Base-by-base conservation (phyloP, 768 basidiomycete genomes). In the Mycena epipterygia region DNA sequence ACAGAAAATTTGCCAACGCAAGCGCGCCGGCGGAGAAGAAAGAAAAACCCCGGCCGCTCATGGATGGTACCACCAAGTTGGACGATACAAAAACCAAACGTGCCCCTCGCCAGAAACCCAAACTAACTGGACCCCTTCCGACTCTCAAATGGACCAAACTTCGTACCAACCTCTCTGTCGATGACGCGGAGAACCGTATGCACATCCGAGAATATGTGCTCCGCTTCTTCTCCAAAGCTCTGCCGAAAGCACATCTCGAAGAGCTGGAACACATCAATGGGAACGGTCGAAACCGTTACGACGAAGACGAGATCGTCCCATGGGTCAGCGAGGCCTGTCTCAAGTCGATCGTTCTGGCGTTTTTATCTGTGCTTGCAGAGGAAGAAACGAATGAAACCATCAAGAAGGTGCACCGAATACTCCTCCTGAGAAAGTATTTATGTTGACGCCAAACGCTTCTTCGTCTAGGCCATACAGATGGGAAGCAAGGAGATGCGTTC, bases 121-220 rank as follows among this genome's bases (percentile, higher is more conserved):
- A 83, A 69, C 67, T 80, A 1, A 60, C 35, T 33, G 68, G 68
- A 16, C 53, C 65, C 17, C 78, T 89, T 32, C 86, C 89, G 8
- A 68, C 80, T 65, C 81, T 90, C 44, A 79, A 80, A 53, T 95
- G 93, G 93, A 86, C 81, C 6, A 74, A 77, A 8, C 76, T 93
- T 8, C 82, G 82, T 1, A 82, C 84, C 16, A 74, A 72, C 33
- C 80, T 92, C 17, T 79, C 83, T 7, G 80, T 82, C 42, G 75
- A 82, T 0, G 87, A 88, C 44, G 89, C 86, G 1, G 85, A 92
- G 70, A 84, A 86, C 30, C 89, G 93, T 13, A 87, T 95, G 53
- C 83, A 89, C 73, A 90, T 95, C 48, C 89, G 94, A 65, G 94
- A 95, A 79, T 95, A 94, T 76, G 76, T 88, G 14, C 76, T 92